Evolutionary conservation across 352 stramenopile genomes (phyloP), one percentile per base, ranked within the genome.

Genomic region (Pythium phragmitis): DNA sequence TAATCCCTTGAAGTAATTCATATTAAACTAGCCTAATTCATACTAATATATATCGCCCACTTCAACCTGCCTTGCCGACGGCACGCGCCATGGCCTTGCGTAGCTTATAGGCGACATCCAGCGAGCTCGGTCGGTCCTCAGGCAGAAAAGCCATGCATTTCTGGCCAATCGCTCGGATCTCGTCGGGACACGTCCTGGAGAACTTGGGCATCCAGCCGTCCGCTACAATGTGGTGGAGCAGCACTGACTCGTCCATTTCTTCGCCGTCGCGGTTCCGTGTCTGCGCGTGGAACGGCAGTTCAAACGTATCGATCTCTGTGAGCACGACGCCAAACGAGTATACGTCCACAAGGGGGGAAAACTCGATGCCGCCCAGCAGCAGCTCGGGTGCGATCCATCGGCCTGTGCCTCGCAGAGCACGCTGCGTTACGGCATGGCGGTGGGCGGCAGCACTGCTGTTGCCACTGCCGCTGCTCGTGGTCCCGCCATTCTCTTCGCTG

Each of bases 301-400:
- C 57, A 46, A 69, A 79, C 4, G 80, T 78, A 17, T 87, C 78
- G 21, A 87, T 68, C 65, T 87, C 78, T 5, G 76, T 79, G 19
- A 87, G 53, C 34, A 88, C 77, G 12, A 86, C 77, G 13, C 80
- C 80, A 37, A 88, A 75, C 13, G 80, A 85, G 57, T 79, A 90
- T 14, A 90, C 72, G 56, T 88, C 79, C 0, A 83, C 72, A 9
- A 80, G 74, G 11, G 77, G 70, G 17, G 80, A 69, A 60, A 80
- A 81, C 23, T 91, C 75, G 34, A 7, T 34, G 13, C 43, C 55
- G 9, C 88, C 87, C 1, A 71, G 42, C 21, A 97, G 70, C 23
- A 88, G 62, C 50, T 91, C 82, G 0, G 82, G 80, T 7, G 82
- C 78, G 30, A 80, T 71, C 82, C 82, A 89, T 21, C 80, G 80